Evolutionary conservation across 768 basidiomycete species (phyloP).

Genomic region (Trametes punicea): DNA sequence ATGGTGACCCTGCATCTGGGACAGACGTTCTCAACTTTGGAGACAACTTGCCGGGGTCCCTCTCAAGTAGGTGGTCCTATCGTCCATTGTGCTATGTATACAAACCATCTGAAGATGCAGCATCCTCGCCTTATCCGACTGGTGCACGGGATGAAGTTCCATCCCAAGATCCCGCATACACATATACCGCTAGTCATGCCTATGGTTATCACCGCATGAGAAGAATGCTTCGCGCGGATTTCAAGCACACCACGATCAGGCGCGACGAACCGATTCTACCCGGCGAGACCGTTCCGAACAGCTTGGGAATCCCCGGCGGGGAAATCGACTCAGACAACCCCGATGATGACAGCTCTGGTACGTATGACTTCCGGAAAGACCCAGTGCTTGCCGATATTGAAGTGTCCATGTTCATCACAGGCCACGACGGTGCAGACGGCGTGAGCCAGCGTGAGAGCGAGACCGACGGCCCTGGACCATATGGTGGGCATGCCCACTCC

Average conservation of each 20-base stretch:
- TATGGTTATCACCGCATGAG: constrained; percentile 1
- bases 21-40: neutral
- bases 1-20: neutral
- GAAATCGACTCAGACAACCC: neutral
- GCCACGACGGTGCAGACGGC: constrained; percentile 6
- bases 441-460: neutral
- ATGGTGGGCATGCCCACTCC: constrained; percentile 9
- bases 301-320: neutral
- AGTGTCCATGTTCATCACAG: neutral
- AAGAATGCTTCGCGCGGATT: neutral
- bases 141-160: neutral
- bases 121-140: neutral
- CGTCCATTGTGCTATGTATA: too few relatives aligned
- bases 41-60: neutral
- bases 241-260: neutral
- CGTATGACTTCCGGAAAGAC: neutral
- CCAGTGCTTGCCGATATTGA: neutral
- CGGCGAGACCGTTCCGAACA: neutral
- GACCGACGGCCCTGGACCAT: neutral
- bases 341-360: constrained; percentile 7
- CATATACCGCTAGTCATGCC: neutral
- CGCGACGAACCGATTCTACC: neutral
- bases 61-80: too few relatives aligned
- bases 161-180: neutral
- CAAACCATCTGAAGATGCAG: neutral